Evolutionary conservation across 2,329 filamentous ascomycete species (phyloP), one percentile per base, ranked within the genome.

Genomic region (Ophiostoma ulmi): DNA sequence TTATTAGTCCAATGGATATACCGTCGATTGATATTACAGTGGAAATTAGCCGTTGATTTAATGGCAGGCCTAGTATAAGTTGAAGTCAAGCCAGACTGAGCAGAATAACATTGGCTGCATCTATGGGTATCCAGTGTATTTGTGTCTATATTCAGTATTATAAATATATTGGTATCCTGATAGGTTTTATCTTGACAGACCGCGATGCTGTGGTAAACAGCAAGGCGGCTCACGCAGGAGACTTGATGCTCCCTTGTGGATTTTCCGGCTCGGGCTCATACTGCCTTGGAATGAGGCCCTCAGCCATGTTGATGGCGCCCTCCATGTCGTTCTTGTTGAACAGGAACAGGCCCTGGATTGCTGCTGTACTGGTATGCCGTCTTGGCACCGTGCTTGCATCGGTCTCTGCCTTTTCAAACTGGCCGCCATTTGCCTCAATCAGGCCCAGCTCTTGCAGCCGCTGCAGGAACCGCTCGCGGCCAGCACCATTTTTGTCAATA

Each of bases 281-380:
- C 69, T 83, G 85, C 72, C 81, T 80, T 17, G 87, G 86, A 41
- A 89, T 85, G 71, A 92, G 80, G 1, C 85, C 87, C 73, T 91
- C 89, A 1, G 90, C 90, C 90, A 91, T 93, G 20, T 83, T 81
- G 74, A 98, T 94, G 17, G 94, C 94, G 1, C 94, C 93, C 74
- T 93, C 85, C 83, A 94, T 91, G 75, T 97, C 87, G 74, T 90
- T 91, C 81, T 99, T 99, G 81, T 98, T 96, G 79, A 96, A 97
- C 78, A 98, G 80, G 79, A 99, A 99, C 64, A 99, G 80, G 0
- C 95, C 95, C 80, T 99, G 95, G 39, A 99, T 88, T 31, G 93
- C 93, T 38, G 95, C 95, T 5, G 94, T 94, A 78, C 94, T 98
- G 20, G 93, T 91, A 71, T 82, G 82, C 66, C 83, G 82, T 58